A percentile compares a stretch with the other conserved stretches of the same genome.
phyloP scores from a whole-genome alignment of 2,329 filamentous ascomycete species.

The Aspergillus sp. region DNA sequence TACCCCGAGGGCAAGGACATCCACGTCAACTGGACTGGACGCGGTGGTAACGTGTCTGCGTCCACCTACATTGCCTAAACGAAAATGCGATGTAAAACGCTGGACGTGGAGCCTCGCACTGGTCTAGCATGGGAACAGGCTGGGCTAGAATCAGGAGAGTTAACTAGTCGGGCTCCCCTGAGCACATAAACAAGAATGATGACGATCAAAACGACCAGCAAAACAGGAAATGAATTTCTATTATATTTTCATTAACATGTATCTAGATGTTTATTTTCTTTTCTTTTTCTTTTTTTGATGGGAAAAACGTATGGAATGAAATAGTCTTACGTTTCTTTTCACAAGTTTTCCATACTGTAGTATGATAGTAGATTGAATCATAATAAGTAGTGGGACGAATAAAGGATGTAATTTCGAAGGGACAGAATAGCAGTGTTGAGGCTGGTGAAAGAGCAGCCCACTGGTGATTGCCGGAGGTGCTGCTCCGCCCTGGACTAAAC shows the following conservation, averaged over 20 bases:
- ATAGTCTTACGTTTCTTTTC: slow-evolving; percentile 11
- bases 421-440: no score
- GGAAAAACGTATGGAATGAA: slow-evolving; percentile 16
- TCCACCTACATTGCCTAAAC: slow-evolving; percentile 94
- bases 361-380: background rate
- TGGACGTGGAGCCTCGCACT: slow-evolving; percentile 28
- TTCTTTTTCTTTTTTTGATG: slow-evolving; percentile 1
- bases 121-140: slow-evolving; percentile 14
- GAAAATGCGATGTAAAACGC: slow-evolving; percentile 26
- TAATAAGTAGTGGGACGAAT: no score
- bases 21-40: slow-evolving; percentile 99
- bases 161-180: slow-evolving; percentile 10
- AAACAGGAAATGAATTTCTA: slow-evolving; percentile 9
- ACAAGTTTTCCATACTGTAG: background rate
- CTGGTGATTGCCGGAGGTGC: background rate
- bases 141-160: slow-evolving; percentile 16
- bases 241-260: slow-evolving; percentile 18
- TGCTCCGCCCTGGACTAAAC: slow-evolving; percentile 4
- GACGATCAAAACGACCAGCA: slow-evolving; percentile 20
- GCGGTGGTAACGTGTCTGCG: slow-evolving; percentile 94
- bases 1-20: slow-evolving; percentile 85
- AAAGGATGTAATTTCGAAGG: no score
- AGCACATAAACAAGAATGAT: slow-evolving; percentile 27
- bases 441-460: no score
- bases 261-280: slow-evolving; percentile 22